Base-by-base conservation (phyloP, 768 basidiomycete genomes). In the Suillus discolor region DNA sequence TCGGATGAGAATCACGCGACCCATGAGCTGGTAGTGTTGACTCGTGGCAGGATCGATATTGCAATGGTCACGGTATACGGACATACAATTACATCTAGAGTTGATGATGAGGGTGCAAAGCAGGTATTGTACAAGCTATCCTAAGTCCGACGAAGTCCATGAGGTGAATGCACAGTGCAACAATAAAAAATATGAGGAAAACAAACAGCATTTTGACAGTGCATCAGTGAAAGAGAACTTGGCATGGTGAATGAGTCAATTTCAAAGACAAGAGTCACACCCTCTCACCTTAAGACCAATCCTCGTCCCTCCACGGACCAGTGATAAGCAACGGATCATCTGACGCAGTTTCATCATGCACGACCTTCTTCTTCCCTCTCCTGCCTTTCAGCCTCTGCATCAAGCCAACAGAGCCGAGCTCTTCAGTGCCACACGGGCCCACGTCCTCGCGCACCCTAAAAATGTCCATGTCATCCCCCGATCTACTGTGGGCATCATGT, bases 321-420 rank as follows among this genome's bases (percentile, higher is more conserved):
- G 65, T 64, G 23, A 78, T 31, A 31, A 79, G 77, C 54, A 77
- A n/a, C n/a, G 64, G 64, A 44, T 78, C 77, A n/a, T 77, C 76
- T 0, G 66, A 65, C 65, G 20, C 31, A 18, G 63, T 60, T 12
- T 42, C 59, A 20, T 60, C 59, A 60, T 60, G 59, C 25, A 8
- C 12, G 28, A 60, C 4, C 39, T 41, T 36, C 59, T n/a, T 38
- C 61, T 16, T 42, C 9, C 39, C 62, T 39, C n/a, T 60, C 62
- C 13, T 49, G 54, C 31, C 18, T 39, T 36, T 25, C 13, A 7
- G 36, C 45, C 11, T 42, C 42, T 16, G 67, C 4, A 60, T n/a
- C 23, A 66, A 59, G 42, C 69, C 75, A 8, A 75, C 71, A 25
- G 74, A 71, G 3, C 66, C 65, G 34, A 74, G 1, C 25, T 70